Base-by-base conservation (phyloP, 495 filamentous ascomycete species). In the Chaetomium cochliodes region DNA sequence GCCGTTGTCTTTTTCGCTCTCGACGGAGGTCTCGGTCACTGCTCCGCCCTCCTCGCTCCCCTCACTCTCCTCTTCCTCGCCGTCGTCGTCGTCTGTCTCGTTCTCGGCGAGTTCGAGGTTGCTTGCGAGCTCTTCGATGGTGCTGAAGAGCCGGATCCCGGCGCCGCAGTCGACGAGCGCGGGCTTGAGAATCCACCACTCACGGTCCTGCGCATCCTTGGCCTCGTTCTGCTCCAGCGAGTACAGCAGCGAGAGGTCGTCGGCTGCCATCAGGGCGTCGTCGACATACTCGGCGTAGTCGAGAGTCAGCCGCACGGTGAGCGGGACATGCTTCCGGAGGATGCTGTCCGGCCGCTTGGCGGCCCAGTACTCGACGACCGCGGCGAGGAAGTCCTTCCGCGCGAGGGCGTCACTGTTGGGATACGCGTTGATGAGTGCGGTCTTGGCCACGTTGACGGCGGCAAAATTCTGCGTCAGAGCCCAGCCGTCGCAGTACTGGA, bases 121-220 rank as follows among this genome's bases (percentile, higher is more conserved):
- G 42, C 79, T 80, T 15, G 77, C 80, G 16, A 93, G 76, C 66
- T 91, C 86, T 42, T 84, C 81, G 66, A 88, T 83, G 47, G 82
- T 87, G 70, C 83, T 87, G 74, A 93, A 93, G 6, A 93, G 77
- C 20, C 88, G 79, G 61, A 93, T 89, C 15, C 90, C 90, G 67
- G 91, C 87, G 9, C 90, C 90, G 7, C 89, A 83, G 65, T 92
- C 90, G 73, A 88, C 90, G 87, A 93, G 91, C 0, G 89, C 85
- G 0, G 90, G 90, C 67, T 93, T 93, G 42, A 92, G 74, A 60
- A 92, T 91, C 90, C 90, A 93, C 88, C 89, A 93, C 72, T 89
- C 85, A 26, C 81, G 81, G 65, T 88, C 81, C 1, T 75, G 65
- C 7, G 77, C 73, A 3, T 71, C 65, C 37, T 57, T 65, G 22